These are phyloP conservation scores for Colletotrichum incanum DNA, from an alignment of 2,329 filamentous ascomycete genomes.

Conservation along the genomic window DNA sequence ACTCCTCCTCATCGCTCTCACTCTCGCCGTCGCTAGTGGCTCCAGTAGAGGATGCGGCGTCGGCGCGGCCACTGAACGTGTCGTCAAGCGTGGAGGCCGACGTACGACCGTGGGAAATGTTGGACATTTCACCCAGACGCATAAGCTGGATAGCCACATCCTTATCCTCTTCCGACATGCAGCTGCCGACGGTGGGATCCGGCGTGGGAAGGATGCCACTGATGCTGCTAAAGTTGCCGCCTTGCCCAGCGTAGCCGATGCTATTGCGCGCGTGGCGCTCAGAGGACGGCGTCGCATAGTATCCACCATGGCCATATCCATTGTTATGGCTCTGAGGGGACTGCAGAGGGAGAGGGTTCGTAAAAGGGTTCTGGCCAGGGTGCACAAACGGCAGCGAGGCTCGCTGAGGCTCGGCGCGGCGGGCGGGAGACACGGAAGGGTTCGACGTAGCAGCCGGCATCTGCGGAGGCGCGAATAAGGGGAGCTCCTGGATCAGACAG, in stretches of 20 bases:
- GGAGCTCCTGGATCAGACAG: conserved; percentile 81
- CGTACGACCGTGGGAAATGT: conserved; percentile 92
- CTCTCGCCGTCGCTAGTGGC: conserved; percentile 86
- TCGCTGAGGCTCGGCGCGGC: conserved; percentile 82
- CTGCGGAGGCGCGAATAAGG: conserved; percentile 93
- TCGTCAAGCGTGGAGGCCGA: conserved; percentile 95
- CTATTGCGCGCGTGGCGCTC: conserved; percentile 79
- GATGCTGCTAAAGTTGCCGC: conserved; percentile 47
- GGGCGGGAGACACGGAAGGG: conserved; percentile 94
- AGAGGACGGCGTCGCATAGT: conserved; percentile 75
- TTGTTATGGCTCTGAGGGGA: conserved; percentile 84
- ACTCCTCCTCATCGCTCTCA: conserved; percentile 74
- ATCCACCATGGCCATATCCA: conserved; percentile 67
- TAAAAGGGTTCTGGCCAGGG: conserved; percentile 84
- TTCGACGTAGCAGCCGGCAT: conserved; percentile 96
- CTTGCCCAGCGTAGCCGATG: conserved; percentile 64
- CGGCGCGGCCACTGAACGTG: conserved; percentile 90
- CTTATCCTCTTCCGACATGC: conserved; percentile 93
- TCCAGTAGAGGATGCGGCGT: conserved; percentile 86
- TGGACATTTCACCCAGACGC: conserved; percentile 93
- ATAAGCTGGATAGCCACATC: conserved; percentile 98
- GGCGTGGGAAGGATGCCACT: conserved; percentile 86
- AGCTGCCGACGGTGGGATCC: conserved; percentile 96
- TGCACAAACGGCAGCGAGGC: conserved; percentile 82
- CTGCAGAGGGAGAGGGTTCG: conserved; percentile 82